These are phyloP conservation scores for Podospora sp. DNA, from an alignment of 495 filamentous ascomycete genomes.

Conservation along the genomic window DNA sequence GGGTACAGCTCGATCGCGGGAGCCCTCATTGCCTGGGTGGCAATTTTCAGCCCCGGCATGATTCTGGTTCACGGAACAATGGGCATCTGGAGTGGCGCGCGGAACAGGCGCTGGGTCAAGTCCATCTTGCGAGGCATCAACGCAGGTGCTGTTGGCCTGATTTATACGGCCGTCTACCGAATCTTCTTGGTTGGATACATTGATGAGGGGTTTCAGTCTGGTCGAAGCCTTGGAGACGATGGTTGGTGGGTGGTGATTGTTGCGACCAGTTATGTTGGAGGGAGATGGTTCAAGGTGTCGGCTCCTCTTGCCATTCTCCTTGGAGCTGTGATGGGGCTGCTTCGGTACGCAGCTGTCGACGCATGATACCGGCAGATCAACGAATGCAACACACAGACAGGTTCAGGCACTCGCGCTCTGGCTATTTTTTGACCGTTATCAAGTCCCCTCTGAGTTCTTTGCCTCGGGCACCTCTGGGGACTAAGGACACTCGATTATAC, in stretches of 20 bases:
- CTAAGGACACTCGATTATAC: no score
- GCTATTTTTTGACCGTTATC: not conserved
- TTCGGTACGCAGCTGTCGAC: conserved; percentile 62
- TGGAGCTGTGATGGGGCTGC: conserved; percentile 65
- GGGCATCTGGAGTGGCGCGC: conserved; percentile 67
- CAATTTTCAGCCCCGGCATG: conserved; percentile 75
- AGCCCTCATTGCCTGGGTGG: conserved; percentile 66
- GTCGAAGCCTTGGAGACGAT: conserved; percentile 62
- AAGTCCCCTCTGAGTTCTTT: no score
- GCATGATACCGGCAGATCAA: conserved; percentile 19
- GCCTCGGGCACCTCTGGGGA: no score
- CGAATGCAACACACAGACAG: not conserved
- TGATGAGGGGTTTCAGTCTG: conserved; percentile 53
- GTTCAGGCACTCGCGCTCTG: not conserved
- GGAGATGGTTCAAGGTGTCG: conserved; percentile 61
- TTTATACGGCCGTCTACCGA: conserved; percentile 85
- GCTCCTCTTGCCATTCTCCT: conserved; percentile 66
- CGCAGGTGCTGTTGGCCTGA: conserved; percentile 74
- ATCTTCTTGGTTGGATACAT: conserved; percentile 75
- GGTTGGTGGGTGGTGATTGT: conserved; percentile 78
- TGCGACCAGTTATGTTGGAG: conserved; percentile 63
- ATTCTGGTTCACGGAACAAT: conserved; percentile 66
- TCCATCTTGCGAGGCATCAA: conserved; percentile 69
- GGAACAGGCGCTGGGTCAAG: conserved; percentile 57
- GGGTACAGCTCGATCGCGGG: conserved; percentile 37